Evolutionary conservation across 805 yeast species (phyloP), one percentile per base, ranked within the genome.

Genomic region (Brettanomyces nanus): DNA sequence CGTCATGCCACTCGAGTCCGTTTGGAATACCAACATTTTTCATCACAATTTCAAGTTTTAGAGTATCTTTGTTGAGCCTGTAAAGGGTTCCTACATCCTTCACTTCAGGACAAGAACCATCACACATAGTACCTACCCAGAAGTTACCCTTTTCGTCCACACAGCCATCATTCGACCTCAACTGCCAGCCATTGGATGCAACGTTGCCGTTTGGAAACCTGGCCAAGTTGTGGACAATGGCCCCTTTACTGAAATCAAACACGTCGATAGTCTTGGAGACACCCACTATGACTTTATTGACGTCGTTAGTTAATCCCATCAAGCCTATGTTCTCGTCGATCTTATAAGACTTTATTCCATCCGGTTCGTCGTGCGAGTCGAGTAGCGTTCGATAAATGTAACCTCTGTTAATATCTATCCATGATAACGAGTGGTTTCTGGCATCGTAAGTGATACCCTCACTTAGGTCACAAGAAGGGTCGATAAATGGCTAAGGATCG

Each of bases 81-180:
- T 71, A 66, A 33, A 79, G 51, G 34, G 65, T 66, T 1, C 95
- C 96, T 38, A 72, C 73, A 1, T 63, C 60, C n/a, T 54, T 38
- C 18, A 47, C 50, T 13, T 56, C 59, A 19, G 36, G 30, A n/a
- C 44, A 39, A 27, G 33, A 43, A 25, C 51, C 51, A 26, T 51
- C 48, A 37, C 68, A 67, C 95, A 87, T 87, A 17, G 89, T 67
- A 1, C 96, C 95, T 35, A 84, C 75, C 73, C 84, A 80, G 36
- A 86, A 70, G 44, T 79, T 69, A 1, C 95, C 95, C 51, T 73
- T 63, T 3, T 84, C 80, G 42, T 85, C 87, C 29, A 86, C 72
- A 33, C 75, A 71, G 0, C 96, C 95, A 54, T 87, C 97, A 51
- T 87, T 87, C 30, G 92, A 80, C 50, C 87, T 66, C 54, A 72